phyloP scores from a whole-genome alignment of 192 early-diverging fungal species.

The Endogone sp. region DNA sequence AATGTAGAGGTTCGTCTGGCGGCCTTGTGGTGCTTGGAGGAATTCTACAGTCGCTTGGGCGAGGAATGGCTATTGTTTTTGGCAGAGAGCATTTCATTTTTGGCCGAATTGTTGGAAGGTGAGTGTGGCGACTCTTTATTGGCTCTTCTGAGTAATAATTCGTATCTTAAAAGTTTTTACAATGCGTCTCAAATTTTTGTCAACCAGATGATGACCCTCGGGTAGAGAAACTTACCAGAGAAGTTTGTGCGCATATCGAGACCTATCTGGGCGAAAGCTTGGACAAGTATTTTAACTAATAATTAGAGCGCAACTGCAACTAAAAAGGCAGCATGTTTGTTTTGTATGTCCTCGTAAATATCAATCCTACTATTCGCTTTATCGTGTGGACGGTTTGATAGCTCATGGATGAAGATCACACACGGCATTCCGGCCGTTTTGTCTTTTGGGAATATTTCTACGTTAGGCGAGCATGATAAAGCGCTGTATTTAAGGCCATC shows the following conservation, averaged over 20 bases:
- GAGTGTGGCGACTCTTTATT: too few relatives aligned
- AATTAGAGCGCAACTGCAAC: too few relatives aligned
- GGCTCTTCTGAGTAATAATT: too few relatives aligned
- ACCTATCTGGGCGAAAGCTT: conserved; percentile 87
- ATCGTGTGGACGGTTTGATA: too few relatives aligned
- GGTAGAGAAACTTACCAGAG: conserved; percentile 78
- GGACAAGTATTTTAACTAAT: conserved; percentile 75
- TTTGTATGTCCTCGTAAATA: too few relatives aligned
- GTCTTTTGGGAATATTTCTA: too few relatives aligned
- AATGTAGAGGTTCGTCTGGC: conserved; percentile 65
- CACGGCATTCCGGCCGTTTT: too few relatives aligned
- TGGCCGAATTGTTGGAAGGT: conserved; percentile 91
- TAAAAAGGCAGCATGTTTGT: too few relatives aligned
- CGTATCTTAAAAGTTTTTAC: not conserved
- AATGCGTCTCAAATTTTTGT: not conserved
- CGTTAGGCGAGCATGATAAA: too few relatives aligned
- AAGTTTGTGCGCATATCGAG: conserved; percentile 85
- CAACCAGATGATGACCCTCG: conserved; percentile 69
- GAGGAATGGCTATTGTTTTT: conserved; percentile 91
- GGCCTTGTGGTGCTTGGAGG: conserved; percentile 65
- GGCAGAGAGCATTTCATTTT: conserved; percentile 91
- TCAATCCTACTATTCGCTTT: too few relatives aligned
- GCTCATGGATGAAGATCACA: too few relatives aligned
- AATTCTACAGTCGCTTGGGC: conserved; percentile 83
- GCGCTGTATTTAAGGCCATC: too few relatives aligned